A percentile compares a stretch with the other conserved stretches of the same genome.
Evolutionary conservation across 2,329 filamentous ascomycete species (phyloP).

Genomic region (Eutypa lata): DNA sequence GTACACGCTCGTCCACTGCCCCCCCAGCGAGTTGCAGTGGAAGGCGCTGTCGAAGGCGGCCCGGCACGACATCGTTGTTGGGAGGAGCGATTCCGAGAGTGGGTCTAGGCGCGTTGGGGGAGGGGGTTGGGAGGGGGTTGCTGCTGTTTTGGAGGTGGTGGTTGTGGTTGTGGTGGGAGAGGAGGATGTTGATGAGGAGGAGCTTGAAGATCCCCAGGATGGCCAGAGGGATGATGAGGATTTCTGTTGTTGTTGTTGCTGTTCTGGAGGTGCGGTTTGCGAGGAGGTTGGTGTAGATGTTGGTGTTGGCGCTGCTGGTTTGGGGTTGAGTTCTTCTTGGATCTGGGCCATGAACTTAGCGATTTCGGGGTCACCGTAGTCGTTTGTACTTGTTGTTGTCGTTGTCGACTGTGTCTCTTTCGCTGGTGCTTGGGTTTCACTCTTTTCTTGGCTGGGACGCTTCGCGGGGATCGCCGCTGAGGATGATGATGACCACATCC

Average conservation of each 20-base stretch:
- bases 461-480: conserved; percentile 20
- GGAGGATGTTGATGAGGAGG: conserved; percentile 27
- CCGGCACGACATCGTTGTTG: conserved; percentile 82
- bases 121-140: conserved; percentile 6
- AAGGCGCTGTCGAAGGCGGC: conserved; percentile 89
- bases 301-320: conserved; percentile 12
- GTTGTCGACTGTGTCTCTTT: conserved; percentile 16
- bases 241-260: conserved; percentile 11
- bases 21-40: conserved; percentile 88
- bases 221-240: conserved; percentile 17
- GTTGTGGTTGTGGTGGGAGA: conserved; percentile 21
- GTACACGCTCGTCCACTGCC: conserved; percentile 90
- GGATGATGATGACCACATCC: conserved; percentile 54
- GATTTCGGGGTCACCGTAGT: conserved; percentile 46
- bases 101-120: conserved; percentile 31
- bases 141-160: conserved; percentile 7
- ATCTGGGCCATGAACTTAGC: conserved; percentile 48
- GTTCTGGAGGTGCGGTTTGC: conserved; percentile 4
- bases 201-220: conserved; percentile 30
- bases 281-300: too few relatives aligned
- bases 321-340: conserved; percentile 22
- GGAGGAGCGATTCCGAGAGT: conserved; percentile 68
- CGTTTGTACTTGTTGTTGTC: conserved; percentile 9
- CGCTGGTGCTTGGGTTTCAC: conserved; percentile 14
- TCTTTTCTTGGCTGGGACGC: conserved; percentile 7